A percentile compares a stretch with the other conserved stretches of the same genome.
These are phyloP conservation scores for Coelastrella sp. DNA, from an alignment of 139 green algal genomes.

Conservation along the genomic window DNA sequence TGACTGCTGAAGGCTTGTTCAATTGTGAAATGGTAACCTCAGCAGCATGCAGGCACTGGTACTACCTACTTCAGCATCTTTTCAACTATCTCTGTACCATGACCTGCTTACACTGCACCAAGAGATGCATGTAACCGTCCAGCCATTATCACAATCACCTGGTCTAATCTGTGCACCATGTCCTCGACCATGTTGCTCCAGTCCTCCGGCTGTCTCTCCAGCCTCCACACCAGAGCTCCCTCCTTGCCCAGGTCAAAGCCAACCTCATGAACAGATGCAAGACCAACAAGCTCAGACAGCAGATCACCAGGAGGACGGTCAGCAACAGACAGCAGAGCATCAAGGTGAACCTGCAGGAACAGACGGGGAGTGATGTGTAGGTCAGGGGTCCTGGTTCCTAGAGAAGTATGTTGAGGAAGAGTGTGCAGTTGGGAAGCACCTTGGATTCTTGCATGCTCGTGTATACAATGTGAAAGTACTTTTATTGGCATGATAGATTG, in stretches of 20 bases:
- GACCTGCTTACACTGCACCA: too few relatives aligned
- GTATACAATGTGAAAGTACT: too few relatives aligned
- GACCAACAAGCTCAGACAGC: conserved; percentile 60
- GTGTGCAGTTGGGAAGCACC: too few relatives aligned
- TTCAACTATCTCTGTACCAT: too few relatives aligned
- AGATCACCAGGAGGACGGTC: conserved; percentile 46
- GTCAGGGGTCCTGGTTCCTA: too few relatives aligned
- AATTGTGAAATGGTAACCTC: too few relatives aligned
- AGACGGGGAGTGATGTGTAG: background rate
- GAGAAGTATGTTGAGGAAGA: too few relatives aligned
- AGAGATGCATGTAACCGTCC: too few relatives aligned
- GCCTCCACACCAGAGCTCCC: conserved; percentile 25
- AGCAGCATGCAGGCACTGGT: too few relatives aligned
- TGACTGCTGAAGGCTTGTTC: too few relatives aligned
- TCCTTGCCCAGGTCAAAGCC: conserved; percentile 22
- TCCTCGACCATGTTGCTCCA: conserved; percentile 51
- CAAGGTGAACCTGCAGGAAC: conserved; percentile 52
- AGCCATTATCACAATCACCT: conserved; percentile 47
- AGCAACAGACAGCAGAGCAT: conserved; percentile 51
- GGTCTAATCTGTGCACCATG: conserved; percentile 49
- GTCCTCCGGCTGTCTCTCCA: conserved; percentile 45
- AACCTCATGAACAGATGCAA: conserved; percentile 69
- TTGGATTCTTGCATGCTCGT: too few relatives aligned
- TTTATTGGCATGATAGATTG: background rate
- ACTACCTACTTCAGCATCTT: too few relatives aligned